Base-by-base conservation (phyloP, 371 early-diverging fungal genomes). In the Apophysomyces trapeziformis region DNA sequence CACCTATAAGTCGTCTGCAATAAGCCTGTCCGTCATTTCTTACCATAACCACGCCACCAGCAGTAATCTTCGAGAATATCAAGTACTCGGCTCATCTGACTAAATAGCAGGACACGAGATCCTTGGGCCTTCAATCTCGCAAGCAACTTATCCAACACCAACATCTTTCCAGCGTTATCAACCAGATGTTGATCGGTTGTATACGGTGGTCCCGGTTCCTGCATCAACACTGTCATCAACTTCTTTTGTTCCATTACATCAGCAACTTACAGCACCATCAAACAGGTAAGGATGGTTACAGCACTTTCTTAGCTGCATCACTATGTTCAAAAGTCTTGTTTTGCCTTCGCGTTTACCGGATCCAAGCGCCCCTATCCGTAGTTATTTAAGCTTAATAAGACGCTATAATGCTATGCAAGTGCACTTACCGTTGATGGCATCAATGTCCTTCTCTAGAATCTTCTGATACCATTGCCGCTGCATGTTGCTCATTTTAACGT, bases 261-360 rank as follows among this genome's bases (percentile, higher is more conserved):
- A 43, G 13, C 18, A 43, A 67, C 72, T 62, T 68, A 70, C 99
- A 14, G 99, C 99, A 35, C 99, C 99, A 64, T 94, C 96, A 75
- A 99, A 98, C 5, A 99, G 88, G 74, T 99, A 99, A 8, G 99
- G 99, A 76, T 99, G 99, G 69, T 99, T 99, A 75, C 99, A 99
- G 78, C 99, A 98, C 75, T 99, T 99, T 69, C 99, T 90, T 39
- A 99, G 80, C 82, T 99, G 99, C 99, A 99, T 99, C 3, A 96
- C 96, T 75, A 99, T 95, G 77, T 99, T 99, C 59, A 97, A 82
- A n/a, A 99, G 85, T 38, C 98, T 90, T 5, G 93, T 95, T 71
- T 93, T 95, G 65, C 87, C 91, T 72, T 87, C 88, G 60, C 88
- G 85, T 60, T 88, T 89, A 56, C 87, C 85, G 35, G 86, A 70